Conservation (phyloP, 2,329 filamentous ascomycete genomes). For the Tolypocladium guangdongense region DNA sequence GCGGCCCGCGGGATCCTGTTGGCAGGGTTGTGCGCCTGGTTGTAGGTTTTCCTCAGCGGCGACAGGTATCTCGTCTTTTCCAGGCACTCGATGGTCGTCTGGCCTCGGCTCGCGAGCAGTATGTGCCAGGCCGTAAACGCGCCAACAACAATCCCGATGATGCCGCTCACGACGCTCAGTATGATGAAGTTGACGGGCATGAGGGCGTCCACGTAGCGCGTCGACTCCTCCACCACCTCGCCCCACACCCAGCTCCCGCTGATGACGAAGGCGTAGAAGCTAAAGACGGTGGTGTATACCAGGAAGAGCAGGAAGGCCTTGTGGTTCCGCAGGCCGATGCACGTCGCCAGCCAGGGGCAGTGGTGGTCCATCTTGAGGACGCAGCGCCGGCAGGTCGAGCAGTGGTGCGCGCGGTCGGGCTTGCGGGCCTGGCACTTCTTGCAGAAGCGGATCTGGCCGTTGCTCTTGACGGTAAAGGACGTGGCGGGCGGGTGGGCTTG, state of each 20-base stretch:
- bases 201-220: slow-evolving; percentile 60
- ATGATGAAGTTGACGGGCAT: slow-evolving; percentile 88
- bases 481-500: slow-evolving; percentile 49
- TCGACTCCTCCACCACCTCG: slow-evolving; percentile 63
- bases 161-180: slow-evolving; percentile 74
- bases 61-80: slow-evolving; percentile 93
- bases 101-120: slow-evolving; percentile 62
- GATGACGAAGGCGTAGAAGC: slow-evolving; percentile 68
- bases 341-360: slow-evolving; percentile 95
- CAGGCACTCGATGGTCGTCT: slow-evolving; percentile 92
- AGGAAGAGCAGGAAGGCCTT: slow-evolving; percentile 92
- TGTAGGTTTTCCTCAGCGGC: slow-evolving; percentile 60
- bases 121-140: slow-evolving; percentile 93
- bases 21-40: slow-evolving; percentile 45
- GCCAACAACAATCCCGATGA: slow-evolving; percentile 80
- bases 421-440: slow-evolving; percentile 96
- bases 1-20: slow-evolving; percentile 41
- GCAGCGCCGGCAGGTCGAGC: slow-evolving; percentile 85
- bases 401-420: slow-evolving; percentile 93
- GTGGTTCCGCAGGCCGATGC: slow-evolving; percentile 88
- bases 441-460: slow-evolving; percentile 79
- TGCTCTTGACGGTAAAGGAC: slow-evolving; percentile 85
- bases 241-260: slow-evolving; percentile 74
- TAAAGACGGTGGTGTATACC: slow-evolving; percentile 79
- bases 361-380: slow-evolving; percentile 99